Evolutionary conservation across 2,329 filamentous ascomycete genomes (phyloP).

Genomic region (Diplodia intermedia): DNA sequence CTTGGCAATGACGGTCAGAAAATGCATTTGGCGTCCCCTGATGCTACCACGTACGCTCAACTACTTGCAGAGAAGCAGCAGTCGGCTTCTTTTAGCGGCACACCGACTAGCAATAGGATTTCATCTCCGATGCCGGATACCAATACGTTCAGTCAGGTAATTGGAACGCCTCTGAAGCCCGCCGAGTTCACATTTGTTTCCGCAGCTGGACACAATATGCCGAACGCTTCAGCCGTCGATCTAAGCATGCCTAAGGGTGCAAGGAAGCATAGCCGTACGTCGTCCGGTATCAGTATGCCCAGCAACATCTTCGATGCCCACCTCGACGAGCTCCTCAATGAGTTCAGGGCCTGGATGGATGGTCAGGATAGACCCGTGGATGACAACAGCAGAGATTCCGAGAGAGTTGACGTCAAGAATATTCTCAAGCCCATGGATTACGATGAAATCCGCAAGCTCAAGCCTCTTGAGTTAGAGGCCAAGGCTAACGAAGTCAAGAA

Average conservation of each 20-base stretch:
- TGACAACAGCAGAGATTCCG: not conserved
- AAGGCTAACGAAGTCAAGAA: not conserved
- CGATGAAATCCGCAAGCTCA: not conserved
- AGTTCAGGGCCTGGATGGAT: not conserved
- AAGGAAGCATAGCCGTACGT: not conserved
- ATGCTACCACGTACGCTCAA: not conserved
- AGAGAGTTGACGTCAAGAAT: not conserved
- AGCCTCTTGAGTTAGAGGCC: not conserved
- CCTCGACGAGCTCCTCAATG: conserved; percentile 9
- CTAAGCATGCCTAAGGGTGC: not conserved
- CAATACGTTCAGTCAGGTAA: not conserved
- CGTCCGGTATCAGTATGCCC: not conserved
- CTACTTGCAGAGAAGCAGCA: not conserved
- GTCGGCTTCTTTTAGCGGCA: not conserved
- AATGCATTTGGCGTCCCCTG: not conserved
- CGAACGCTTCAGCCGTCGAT: not conserved
- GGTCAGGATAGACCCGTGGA: not conserved
- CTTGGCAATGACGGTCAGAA: not conserved
- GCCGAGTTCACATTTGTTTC: not conserved
- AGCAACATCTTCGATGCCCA: conserved; percentile 12
- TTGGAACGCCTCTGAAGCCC: not conserved
- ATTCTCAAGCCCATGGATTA: not conserved
- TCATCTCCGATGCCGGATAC: not conserved
- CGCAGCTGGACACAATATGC: not conserved
- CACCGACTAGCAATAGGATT: not conserved